Base-by-base conservation (phyloP, 106 monocot species). In the Triglochin maritima region DNA sequence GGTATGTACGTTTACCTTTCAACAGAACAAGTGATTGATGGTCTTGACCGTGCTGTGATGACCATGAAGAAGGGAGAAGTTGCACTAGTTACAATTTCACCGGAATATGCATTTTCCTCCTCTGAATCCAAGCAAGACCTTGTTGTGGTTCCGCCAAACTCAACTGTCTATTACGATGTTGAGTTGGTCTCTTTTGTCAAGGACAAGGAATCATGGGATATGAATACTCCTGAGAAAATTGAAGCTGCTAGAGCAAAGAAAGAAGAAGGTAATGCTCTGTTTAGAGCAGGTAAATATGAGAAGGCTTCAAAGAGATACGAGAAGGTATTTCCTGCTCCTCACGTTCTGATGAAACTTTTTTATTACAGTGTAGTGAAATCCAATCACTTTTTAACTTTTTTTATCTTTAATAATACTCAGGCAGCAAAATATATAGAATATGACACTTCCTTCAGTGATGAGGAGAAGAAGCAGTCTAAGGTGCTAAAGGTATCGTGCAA, bases 1-100 rank as follows among this genome's bases (percentile, higher is more conserved):
- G 13, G 10, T 51, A 2, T 6, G 16, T 65, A 13, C 5, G 3
- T 17, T 17, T 11, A 56, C 57, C 6, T 43, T 41, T 73, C 6
- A 47, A 15, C 73, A 94, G 95, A 91, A 44, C 81, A 98, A 86
- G 96, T 91, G 10, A 82, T 98, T 68, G 79, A 76, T 49, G 91
- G 88, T 29, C 72, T 98, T 9, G 96, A 98, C 59, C 56, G 49
- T 8, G 88, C 90, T 57, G 82, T 98, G 13, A 17, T 84, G 72
- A 82, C 79, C 13, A 98, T 98, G 96, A 98, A 98, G 79, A 88
- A 98, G 65, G 96, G 96, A 48, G 96, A 98, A 68, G 69, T 84
- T 74, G 88, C 96, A 7, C 17, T 88, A 42, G 80, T 98, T 29
- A 98, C 88, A 4, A 88, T 98, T 60, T 82, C 82, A 47, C 88